Percentiles rank a stretch among this genome's conserved stretches.
phyloP scores from a whole-genome alignment of 495 filamentous ascomycete species.

The Tuber melanosporum region DNA sequence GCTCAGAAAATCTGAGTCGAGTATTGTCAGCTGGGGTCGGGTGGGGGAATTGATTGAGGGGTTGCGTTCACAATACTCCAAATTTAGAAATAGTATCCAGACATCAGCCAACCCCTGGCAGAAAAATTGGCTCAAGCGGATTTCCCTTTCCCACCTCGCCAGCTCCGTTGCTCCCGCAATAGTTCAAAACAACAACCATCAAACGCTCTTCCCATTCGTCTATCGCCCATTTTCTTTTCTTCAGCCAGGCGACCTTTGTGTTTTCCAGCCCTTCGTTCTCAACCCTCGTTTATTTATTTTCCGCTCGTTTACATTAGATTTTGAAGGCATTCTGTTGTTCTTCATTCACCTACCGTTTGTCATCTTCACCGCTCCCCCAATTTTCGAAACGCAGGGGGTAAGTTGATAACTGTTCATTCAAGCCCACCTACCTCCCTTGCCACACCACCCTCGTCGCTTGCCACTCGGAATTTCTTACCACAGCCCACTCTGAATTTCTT shows the following conservation, averaged over 20 bases:
- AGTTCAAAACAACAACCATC: conserved; percentile 8
- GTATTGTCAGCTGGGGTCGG: neutral
- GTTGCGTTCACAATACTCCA: neutral
- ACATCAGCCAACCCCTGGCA: conserved; percentile 22
- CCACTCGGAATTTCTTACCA: conserved; percentile 27
- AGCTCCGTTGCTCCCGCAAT: conserved; percentile 16
- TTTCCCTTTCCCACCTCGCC: conserved; percentile 14
- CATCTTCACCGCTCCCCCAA: conserved; percentile 9
- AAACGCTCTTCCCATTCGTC: conserved; percentile 16
- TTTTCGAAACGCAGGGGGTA: conserved; percentile 24
- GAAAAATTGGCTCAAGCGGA: conserved; percentile 25
- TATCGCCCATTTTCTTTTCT: conserved; percentile 7
- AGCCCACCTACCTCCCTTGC: conserved; percentile 4
- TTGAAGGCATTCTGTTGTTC: conserved; percentile 20
- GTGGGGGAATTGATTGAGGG: neutral
- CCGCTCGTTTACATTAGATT: conserved; percentile 5
- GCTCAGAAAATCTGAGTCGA: neutral
- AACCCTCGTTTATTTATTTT: conserved; percentile 19
- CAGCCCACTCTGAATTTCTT: conserved; percentile 29
- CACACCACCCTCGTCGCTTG: conserved; percentile 16
- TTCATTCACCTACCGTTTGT: conserved; percentile 26
- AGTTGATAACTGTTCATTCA: conserved; percentile 10
- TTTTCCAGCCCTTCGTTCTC: conserved; percentile 15
- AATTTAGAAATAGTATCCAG: neutral
- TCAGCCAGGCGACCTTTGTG: neutral